Evolutionary conservation across 2,329 filamentous ascomycete genomes (phyloP), one percentile per base, ranked within the genome.

Genomic region (Pyricularia grisea): DNA sequence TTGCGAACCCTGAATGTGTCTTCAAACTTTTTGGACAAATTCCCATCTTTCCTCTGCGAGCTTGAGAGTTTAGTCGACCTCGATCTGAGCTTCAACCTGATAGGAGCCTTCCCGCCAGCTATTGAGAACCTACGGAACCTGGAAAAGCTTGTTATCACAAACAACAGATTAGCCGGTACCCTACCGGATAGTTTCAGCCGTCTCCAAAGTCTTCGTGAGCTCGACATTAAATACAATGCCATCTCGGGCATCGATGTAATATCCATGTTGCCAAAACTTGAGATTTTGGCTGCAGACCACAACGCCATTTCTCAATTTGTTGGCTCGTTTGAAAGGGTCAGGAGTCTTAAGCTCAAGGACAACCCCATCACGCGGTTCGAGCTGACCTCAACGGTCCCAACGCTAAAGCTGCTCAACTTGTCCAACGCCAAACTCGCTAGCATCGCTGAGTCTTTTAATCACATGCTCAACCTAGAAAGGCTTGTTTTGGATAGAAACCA

Each of bases 341-440:
- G 93, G 69, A 90, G 91, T 58, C 83, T 99, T 69, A 92, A 94
- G 75, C 83, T 99, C 71, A 97, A 99, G 77, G 94, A 95, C 71
- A 98, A 97, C 76, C 95, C 95, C 0, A 88, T 99, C 71, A 98
- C 95, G 20, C 92, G 93, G 71, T 99, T 99, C 73, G 92, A 96
- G 73, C 87, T 99, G 61, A 87, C 86, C 66, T 84, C 87, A 42
- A 85, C 91, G 2, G 88, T 97, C 20, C 91, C 92, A 20, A 94
- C 92, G 0, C 81, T 99, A 36, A 94, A 93, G 72, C 88, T 90
- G 23, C 84, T 99, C 67, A 98, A 97, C 74, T 83, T 99, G 69
- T 95, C 94, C 7, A 94, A 93, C 68, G 93, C 92, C 6, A 97
- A 98, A 78, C 83, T 99, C 63, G 92, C 94, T 2, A 92, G 93